Percentiles rank a stretch among this genome's conserved stretches.
Evolutionary conservation across 2,329 filamentous ascomycete genomes (phyloP).

Genomic region (Sporothrix phasma): DNA sequence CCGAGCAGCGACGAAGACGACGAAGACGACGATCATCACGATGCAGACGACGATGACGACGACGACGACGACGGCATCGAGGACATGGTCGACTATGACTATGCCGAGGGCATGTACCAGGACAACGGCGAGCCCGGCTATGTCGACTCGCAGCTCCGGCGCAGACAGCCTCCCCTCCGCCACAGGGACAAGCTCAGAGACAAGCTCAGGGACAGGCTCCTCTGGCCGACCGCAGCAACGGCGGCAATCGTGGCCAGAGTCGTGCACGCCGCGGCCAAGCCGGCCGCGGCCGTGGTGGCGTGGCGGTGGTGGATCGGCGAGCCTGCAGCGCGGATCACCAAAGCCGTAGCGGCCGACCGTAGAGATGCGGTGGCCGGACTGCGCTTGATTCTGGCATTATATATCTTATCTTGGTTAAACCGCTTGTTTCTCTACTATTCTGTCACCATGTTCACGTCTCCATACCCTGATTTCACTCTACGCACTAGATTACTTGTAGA

Average conservation of each 20-base stretch:
- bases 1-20: constrained; percentile 17
- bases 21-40: constrained; percentile 9
- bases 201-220: neutral
- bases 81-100: constrained; percentile 12
- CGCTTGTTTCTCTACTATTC: neutral
- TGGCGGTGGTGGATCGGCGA: neutral
- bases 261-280: neutral
- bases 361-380: neutral
- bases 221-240: neutral
- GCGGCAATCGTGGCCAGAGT: neutral
- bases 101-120: neutral
- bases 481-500: neutral
- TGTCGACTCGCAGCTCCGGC: neutral
- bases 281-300: neutral
- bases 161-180: neutral
- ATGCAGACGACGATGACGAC: neutral
- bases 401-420: neutral
- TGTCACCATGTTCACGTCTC: neutral
- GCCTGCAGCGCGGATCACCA: neutral
- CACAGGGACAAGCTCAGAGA: neutral
- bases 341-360: neutral
- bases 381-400: no score
- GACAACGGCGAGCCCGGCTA: neutral
- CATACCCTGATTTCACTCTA: neutral
- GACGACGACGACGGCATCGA: constrained; percentile 13